These are phyloP conservation scores for Novymonas esmeraldas DNA, from an alignment of 208 protist genomes.

Conservation along the genomic window DNA sequence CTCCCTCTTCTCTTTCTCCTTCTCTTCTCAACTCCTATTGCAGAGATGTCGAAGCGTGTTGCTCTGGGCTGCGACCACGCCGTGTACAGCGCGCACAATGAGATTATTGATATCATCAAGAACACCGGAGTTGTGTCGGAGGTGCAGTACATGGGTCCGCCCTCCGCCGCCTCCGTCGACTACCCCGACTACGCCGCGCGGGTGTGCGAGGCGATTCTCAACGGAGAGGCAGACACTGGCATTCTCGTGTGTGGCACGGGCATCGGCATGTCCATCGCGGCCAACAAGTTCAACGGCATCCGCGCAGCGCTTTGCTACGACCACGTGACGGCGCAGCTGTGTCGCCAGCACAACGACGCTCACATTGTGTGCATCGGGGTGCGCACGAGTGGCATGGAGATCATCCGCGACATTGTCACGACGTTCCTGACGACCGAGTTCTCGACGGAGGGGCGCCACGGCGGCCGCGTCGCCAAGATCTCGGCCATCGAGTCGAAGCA, in stretches of 20 bases:
- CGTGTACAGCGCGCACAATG: conserved; percentile 53
- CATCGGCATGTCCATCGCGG: conserved; percentile 95
- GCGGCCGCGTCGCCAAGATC: conserved; percentile 68
- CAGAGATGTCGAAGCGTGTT: conserved; percentile 65
- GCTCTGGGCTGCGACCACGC: conserved; percentile 92
- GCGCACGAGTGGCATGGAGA: conserved; percentile 76
- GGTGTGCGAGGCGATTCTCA: conserved; percentile 67
- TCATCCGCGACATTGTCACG: conserved; percentile 86
- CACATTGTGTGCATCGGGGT: conserved; percentile 93
- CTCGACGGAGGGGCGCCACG: conserved; percentile 78
- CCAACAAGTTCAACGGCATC: conserved; percentile 94
- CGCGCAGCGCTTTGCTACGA: conserved; percentile 94
- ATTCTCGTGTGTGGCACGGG: conserved; percentile 95
- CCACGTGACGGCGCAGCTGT: conserved; percentile 86
- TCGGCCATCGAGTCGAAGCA: conserved; percentile 36
- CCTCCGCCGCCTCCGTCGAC: conserved; percentile 72
- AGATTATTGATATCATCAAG: conserved; percentile 70
- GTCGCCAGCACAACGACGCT: conserved; percentile 92
- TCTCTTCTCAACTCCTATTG: not conserved
- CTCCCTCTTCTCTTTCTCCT: not conserved
- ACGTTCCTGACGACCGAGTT: conserved; percentile 88
- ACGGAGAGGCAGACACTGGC: conserved; percentile 65
- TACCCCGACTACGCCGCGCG: conserved; percentile 93
- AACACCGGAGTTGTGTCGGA: conserved; percentile 45
- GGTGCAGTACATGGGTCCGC: conserved; percentile 77